These are phyloP conservation scores for Artomyces pyxidatus DNA, from an alignment of 768 basidiomycete genomes.

Conservation along the genomic window DNA sequence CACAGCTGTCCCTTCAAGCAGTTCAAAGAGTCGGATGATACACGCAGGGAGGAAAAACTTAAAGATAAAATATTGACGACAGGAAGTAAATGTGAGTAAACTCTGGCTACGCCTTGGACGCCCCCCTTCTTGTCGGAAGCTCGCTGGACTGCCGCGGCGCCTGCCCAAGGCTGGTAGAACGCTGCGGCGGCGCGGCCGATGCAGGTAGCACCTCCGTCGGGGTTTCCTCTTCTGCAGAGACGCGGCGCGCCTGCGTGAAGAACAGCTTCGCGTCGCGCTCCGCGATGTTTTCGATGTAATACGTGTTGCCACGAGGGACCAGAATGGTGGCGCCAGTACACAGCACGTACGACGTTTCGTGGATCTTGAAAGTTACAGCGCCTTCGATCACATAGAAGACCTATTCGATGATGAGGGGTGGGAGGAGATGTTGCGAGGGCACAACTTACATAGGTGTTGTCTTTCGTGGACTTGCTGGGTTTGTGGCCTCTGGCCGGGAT, in stretches of 20 bases:
- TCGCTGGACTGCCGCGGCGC: slow-evolving; percentile 13
- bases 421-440: background rate
- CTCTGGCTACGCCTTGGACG: no score
- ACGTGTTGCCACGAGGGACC: slow-evolving; percentile 91
- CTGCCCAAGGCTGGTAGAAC: slow-evolving; percentile 11
- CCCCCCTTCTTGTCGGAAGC: slow-evolving; percentile 4
- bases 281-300: slow-evolving; percentile 83
- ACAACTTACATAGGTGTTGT: slow-evolving; percentile 89
- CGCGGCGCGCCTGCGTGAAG: slow-evolving; percentile 80
- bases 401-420: slow-evolving; percentile 31
- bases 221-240: slow-evolving; percentile 26
- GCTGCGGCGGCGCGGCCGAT: slow-evolving; percentile 1
- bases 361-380: slow-evolving; percentile 78
- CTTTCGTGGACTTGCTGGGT: slow-evolving; percentile 81
- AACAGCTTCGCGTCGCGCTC: slow-evolving; percentile 77
- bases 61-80: no score
- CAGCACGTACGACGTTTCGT: slow-evolving; percentile 70
- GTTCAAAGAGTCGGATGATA: no score
- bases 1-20: no score
- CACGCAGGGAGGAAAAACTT: no score
- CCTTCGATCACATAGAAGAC: slow-evolving; percentile 82
- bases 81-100: no score
- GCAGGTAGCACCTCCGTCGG: slow-evolving; percentile 13
- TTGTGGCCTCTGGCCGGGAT: slow-evolving; percentile 79
- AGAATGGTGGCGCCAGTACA: slow-evolving; percentile 81